Conservation (phyloP, 805 yeast species). For the Lipomyces lipofer region DNA sequence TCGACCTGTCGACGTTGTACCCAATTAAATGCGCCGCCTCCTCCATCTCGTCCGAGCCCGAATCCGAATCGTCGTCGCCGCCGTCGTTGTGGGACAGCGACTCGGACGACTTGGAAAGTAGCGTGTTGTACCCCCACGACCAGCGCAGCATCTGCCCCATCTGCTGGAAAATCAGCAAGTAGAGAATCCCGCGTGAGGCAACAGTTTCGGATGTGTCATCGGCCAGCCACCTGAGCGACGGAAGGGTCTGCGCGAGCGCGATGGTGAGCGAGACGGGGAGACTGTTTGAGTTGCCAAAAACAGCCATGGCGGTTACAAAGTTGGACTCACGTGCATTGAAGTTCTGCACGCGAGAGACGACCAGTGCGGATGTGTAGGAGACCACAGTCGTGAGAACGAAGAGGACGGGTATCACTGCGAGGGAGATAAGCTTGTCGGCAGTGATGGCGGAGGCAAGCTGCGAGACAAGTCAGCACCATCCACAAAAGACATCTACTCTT, state of each 20-base stretch:
- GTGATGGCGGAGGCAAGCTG: slow-evolving; percentile 62
- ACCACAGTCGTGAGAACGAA: slow-evolving; percentile 80
- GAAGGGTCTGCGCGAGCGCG: slow-evolving; percentile 62
- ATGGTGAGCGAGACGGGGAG: slow-evolving; percentile 87
- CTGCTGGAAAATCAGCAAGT: slow-evolving; percentile 63
- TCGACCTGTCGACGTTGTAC: slow-evolving; percentile 8
- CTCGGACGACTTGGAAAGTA: slow-evolving; percentile 43
- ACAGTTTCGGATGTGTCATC: slow-evolving; percentile 57
- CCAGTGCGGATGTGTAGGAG: slow-evolving; percentile 61
- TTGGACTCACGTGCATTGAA: slow-evolving; percentile 77
- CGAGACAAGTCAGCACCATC: not conserved
- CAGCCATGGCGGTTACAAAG: slow-evolving; percentile 95
- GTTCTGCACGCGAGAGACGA: slow-evolving; percentile 53
- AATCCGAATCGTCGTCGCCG: not conserved
- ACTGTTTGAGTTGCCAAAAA: slow-evolving; percentile 92
- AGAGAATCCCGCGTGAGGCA: slow-evolving; percentile 62
- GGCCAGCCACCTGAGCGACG: slow-evolving; percentile 57
- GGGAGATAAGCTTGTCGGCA: slow-evolving; percentile 72
- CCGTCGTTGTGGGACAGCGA: slow-evolving; percentile 5
- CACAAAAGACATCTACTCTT: not conserved
- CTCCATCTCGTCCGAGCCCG: not conserved
- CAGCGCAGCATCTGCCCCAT: slow-evolving; percentile 66
- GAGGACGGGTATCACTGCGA: slow-evolving; percentile 80
- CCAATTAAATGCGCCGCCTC: slow-evolving; percentile 14
- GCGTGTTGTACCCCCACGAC: slow-evolving; percentile 71